Evolutionary conservation across 768 basidiomycete genomes (phyloP).

Genomic region (Panaeolus papilionaceus): DNA sequence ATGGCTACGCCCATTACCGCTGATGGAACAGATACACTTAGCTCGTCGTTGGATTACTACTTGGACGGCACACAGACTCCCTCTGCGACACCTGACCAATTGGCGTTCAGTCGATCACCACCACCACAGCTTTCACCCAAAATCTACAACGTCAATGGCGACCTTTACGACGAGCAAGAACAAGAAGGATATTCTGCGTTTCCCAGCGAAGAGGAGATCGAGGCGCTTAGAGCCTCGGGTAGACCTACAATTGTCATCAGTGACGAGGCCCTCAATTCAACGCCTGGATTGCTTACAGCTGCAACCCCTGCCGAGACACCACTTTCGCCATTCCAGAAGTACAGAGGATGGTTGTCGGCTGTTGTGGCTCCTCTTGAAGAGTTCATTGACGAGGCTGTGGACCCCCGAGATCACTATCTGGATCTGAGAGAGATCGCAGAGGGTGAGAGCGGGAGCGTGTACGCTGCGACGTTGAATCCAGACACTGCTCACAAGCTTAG

Average conservation of each 20-base stretch:
- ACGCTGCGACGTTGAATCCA: conserved; percentile 46
- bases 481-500: conserved; percentile 41
- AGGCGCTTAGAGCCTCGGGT: conserved; percentile 26
- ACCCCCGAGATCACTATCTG: conserved; percentile 69
- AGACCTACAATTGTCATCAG: conserved; percentile 44
- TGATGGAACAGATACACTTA: conserved; percentile 17
- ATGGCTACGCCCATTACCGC: conserved; percentile 40
- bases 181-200: conserved; percentile 20
- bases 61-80: conserved; percentile 36
- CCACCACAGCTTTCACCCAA: neutral
- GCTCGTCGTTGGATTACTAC: conserved; percentile 43
- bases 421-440: conserved; percentile 83
- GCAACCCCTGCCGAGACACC: conserved; percentile 36
- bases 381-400: conserved; percentile 66
- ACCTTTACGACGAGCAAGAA: neutral
- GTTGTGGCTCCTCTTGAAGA: conserved; percentile 64
- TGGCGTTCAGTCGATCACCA: conserved; percentile 20
- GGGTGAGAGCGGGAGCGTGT: conserved; percentile 82
- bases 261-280: conserved; percentile 22
- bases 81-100: conserved; percentile 30
- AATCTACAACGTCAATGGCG: neutral
- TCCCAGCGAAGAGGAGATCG: conserved; percentile 35
- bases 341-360: conserved; percentile 67
- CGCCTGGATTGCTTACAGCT: conserved; percentile 28
- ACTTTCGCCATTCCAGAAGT: conserved; percentile 52